Base-by-base conservation (phyloP, 257 asterid genomes). In the Nicotiana otophora region DNA sequence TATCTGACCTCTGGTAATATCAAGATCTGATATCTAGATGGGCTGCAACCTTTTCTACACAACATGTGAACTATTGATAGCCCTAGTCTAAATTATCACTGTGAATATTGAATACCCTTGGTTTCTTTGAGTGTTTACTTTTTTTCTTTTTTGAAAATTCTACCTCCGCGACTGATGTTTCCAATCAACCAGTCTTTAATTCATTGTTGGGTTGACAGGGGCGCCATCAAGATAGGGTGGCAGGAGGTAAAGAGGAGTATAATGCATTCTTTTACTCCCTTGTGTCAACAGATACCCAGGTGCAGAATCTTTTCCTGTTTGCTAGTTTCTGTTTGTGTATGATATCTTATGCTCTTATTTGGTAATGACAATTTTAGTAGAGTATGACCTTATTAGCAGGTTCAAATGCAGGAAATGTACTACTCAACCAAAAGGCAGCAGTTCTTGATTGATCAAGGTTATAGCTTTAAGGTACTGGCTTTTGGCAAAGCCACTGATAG, bases 221-320 rank as follows among this genome's bases (percentile, higher is more conserved):
- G 58, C 88, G 89, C 85, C 98, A 90, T 82, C 98, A 96, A 83
- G 99, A 96, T 85, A 90, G 99, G 87, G 86, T 94, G 87, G 94
- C 90, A 3, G 99, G 99, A 89, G 99, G 99, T 84, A 92, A 96
- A 90, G 99, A 96, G 83, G 98, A 96, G 92, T 96, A 96, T 88
- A 96, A 96, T 77, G 98, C 98, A 5, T 96, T 96, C 85, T 96
- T 96, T 88, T 96, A 96, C 89, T 96, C 99, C 67, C 99, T 96
- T 76, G 99, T 96, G 77, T 96, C 99, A 54, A 96, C 98, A 2
- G 99, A 96, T 90, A 96, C 99, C 54, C 98, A 96, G 87, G 97
- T 95, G 48, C 82, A 64, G 33, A 74, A 19, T 61, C 60, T 48
- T 81, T 57, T 57, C 42, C 55, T 17, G 16, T 34, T 68, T 76